Evolutionary conservation across 257 asterid species (phyloP), one percentile per base, ranked within the genome.

Genomic region (Solanum pennellii): DNA sequence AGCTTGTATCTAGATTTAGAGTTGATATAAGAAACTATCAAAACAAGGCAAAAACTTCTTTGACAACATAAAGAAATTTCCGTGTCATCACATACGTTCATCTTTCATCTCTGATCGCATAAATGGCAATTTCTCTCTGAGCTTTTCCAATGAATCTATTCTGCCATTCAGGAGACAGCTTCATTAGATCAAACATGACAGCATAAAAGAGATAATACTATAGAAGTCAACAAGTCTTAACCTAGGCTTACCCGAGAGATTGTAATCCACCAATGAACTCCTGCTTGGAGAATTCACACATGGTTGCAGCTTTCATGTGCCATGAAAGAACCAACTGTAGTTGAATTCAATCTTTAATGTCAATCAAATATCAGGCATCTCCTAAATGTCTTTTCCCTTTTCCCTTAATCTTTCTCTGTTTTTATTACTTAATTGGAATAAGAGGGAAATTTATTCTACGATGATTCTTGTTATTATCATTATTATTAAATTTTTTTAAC

Each of bases 251-350:
- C 99, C 99, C 99, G 65, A 97, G 96, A 25, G 99, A 91, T 92
- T 95, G 98, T 74, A 96, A 90, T 90, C 99, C 99, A 85, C 97
- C 91, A 89, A 95, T 89, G 86, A 96, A 92, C 87, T 96, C 99
- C 90, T 94, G 98, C 92, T 96, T 95, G 29, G 99, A 94, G 91
- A 95, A 96, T 92, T 96, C 99, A 91, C 99, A 96, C 99, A 96
- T 96, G 25, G 99, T 96, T 66, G 98, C 98, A 90, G 99, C 99
- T 91, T 94, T 95, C 98, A 96, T 96, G 90, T 96, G 99, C 94
- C 93, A 93, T 72, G 95, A 92, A 71, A 92, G 82, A 33, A 92
- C 96, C 93, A 93, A 88, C 95, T 93, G 88, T 69, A 89, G 23
- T 86, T 44, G 84, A 66, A 41, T 85, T 45, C 29, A 83, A 87